Percentiles rank a stretch among this genome's conserved stretches.
Evolutionary conservation across 345 rosid species (phyloP).

Genomic region (Syzygium grande): DNA sequence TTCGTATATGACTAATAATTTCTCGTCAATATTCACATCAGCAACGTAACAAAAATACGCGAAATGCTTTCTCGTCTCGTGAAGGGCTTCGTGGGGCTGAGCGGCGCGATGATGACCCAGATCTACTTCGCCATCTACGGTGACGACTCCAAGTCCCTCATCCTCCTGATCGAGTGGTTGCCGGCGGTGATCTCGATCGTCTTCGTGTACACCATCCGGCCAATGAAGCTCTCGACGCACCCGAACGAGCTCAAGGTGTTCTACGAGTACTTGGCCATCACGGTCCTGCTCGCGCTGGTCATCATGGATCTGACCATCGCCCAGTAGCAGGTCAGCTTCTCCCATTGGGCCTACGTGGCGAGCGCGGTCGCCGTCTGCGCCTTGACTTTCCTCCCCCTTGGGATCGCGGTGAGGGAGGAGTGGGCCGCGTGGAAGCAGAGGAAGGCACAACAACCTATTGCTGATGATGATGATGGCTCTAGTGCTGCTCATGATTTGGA

Average conservation of each 20-base stretch:
- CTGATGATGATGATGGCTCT: background rate
- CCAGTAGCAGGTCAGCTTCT: background rate
- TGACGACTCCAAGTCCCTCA: conserved; percentile 5
- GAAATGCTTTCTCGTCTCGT: background rate
- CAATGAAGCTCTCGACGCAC: background rate
- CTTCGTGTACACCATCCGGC: conserved; percentile 6
- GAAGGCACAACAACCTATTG: background rate
- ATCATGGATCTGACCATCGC: conserved; percentile 4
- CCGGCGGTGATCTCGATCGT: conserved; percentile 5
- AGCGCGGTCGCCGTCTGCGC: background rate
- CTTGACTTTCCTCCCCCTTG: background rate
- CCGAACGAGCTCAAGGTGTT: conserved; percentile 11
- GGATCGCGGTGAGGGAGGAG: background rate
- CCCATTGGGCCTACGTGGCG: background rate
- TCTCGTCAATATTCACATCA: background rate
- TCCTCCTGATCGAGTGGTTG: conserved; percentile 15
- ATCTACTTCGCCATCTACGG: conserved; percentile 7
- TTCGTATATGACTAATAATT: background rate
- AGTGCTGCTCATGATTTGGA: background rate
- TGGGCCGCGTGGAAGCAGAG: background rate
- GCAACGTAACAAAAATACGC: background rate
- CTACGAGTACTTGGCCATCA: conserved; percentile 1
- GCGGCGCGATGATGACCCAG: conserved; percentile 12
- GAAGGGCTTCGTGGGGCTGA: conserved; percentile 11
- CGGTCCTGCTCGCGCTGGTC: conserved; percentile 1